Conservation (phyloP, 2,329 filamentous ascomycete species). For the Malbranchea zuffiana region DNA sequence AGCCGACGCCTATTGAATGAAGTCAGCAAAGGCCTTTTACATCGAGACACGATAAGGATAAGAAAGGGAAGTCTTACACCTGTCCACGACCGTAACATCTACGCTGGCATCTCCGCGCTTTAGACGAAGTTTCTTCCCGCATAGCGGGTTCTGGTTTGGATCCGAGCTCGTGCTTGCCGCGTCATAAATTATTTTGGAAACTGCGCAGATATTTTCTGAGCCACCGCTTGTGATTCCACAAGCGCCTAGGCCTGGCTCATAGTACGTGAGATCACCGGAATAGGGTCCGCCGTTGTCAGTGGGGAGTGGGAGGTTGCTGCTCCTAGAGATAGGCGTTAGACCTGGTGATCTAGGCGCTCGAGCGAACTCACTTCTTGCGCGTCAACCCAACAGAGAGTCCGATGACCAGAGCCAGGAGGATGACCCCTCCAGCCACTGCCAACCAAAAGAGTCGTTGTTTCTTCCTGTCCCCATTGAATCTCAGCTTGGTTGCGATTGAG, state of each 20-base stretch:
- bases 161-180: slow-evolving; percentile 41
- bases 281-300: slow-evolving; percentile 41
- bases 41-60: slow-evolving; percentile 1
- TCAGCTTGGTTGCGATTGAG: neutral
- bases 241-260: slow-evolving; percentile 54
- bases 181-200: slow-evolving; percentile 59
- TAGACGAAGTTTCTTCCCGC: slow-evolving; percentile 56
- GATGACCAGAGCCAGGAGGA: slow-evolving; percentile 25
- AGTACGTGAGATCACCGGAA: slow-evolving; percentile 60
- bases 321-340: slow-evolving; percentile 4
- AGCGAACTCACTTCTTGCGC: slow-evolving; percentile 12
- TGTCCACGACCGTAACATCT: slow-evolving; percentile 57
- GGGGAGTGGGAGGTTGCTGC: slow-evolving; percentile 41
- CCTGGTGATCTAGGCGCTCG: neutral
- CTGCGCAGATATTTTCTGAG: slow-evolving; percentile 52
- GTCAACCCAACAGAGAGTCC: slow-evolving; percentile 27
- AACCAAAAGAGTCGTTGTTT: slow-evolving; percentile 11
- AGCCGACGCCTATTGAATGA: slow-evolving; percentile 33
- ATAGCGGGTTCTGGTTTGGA: slow-evolving; percentile 56
- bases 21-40: slow-evolving; percentile 11
- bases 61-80: slow-evolving; percentile 38
- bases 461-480: slow-evolving; percentile 8
- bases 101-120: slow-evolving; percentile 44
- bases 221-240: slow-evolving; percentile 51
- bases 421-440: slow-evolving; percentile 10